Conservation (phyloP, 169 alveolate species). For the Plasmodium knowlesi region DNA sequence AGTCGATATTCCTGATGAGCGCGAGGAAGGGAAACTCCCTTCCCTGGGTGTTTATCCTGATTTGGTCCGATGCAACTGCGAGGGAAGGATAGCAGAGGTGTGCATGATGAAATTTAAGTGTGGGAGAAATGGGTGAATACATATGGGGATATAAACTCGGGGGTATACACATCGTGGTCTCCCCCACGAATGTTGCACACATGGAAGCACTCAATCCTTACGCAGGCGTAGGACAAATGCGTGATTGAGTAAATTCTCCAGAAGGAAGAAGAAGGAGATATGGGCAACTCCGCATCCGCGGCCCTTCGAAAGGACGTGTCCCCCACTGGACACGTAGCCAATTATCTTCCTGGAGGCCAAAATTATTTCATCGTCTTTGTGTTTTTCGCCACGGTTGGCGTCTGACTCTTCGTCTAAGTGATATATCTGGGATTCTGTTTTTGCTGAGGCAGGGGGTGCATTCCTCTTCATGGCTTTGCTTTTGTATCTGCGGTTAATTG, state of each 20-base stretch:
- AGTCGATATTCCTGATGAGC: constrained; percentile 38
- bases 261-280: constrained; percentile 32
- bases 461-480: constrained; percentile 26
- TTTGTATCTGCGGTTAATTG: constrained; percentile 36
- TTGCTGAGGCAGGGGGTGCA: not conserved
- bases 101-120: not conserved
- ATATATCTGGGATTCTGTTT: not conserved
- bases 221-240: constrained; percentile 35
- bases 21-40: constrained; percentile 40
- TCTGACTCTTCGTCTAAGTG: not conserved
- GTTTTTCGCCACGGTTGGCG: not conserved
- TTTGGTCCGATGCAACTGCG: constrained; percentile 10
- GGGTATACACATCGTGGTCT: not conserved
- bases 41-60: constrained; percentile 25
- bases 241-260: constrained; percentile 41
- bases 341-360: constrained; percentile 58
- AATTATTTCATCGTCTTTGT: constrained; percentile 34
- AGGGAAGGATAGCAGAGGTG: not conserved
- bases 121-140: not conserved
- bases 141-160: not conserved
- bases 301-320: constrained; percentile 71
- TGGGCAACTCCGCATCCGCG: constrained; percentile 68
- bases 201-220: not conserved
- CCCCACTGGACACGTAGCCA: constrained; percentile 73
- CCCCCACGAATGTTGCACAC: no score